Conservation (phyloP, 108 stramenopile genomes). For the Pseudonitzschia delicatissima region DNA sequence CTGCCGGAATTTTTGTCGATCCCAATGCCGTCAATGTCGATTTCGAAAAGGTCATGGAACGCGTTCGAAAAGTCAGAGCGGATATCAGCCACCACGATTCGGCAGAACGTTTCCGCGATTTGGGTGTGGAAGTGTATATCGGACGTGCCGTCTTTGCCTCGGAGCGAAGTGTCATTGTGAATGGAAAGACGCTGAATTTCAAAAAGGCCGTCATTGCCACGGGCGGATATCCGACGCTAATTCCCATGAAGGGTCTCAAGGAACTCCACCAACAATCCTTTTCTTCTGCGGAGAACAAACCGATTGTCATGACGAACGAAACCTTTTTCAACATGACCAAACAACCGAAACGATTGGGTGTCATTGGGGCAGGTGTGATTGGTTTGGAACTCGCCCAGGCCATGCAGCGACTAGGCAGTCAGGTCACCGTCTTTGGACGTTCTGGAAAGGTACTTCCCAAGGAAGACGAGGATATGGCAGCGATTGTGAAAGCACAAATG, state of each 20-base stretch:
- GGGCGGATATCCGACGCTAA: constrained; percentile 71
- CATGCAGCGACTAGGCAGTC: constrained; percentile 75
- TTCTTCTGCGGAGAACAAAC: constrained; percentile 27
- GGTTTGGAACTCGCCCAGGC: constrained; percentile 90
- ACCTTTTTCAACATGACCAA: constrained; percentile 82
- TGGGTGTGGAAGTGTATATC: constrained; percentile 67
- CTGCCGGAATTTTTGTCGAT: constrained; percentile 65
- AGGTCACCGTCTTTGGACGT: constrained; percentile 75
- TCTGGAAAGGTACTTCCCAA: constrained; percentile 64
- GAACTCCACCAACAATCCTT: constrained; percentile 45
- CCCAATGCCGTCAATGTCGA: constrained; percentile 61
- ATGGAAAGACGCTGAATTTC: constrained; percentile 50
- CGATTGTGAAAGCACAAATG: constrained; percentile 55
- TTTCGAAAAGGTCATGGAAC: constrained; percentile 83
- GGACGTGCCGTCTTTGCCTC: constrained; percentile 57
- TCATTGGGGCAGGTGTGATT: constrained; percentile 88
- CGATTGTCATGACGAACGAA: constrained; percentile 81
- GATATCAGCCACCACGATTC: constrained; percentile 80
- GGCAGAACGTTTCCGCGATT: constrained; percentile 64
- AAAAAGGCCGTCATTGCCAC: constrained; percentile 83
- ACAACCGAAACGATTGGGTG: constrained; percentile 69
- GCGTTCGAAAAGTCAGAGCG: constrained; percentile 69
- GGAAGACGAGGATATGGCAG: constrained; percentile 73
- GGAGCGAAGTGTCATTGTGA: constrained; percentile 54
- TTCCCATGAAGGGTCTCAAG: constrained; percentile 63